phyloP scores from a whole-genome alignment of 2,329 filamentous ascomycete species.

The Chrysoporthe deuterocubensis region DNA sequence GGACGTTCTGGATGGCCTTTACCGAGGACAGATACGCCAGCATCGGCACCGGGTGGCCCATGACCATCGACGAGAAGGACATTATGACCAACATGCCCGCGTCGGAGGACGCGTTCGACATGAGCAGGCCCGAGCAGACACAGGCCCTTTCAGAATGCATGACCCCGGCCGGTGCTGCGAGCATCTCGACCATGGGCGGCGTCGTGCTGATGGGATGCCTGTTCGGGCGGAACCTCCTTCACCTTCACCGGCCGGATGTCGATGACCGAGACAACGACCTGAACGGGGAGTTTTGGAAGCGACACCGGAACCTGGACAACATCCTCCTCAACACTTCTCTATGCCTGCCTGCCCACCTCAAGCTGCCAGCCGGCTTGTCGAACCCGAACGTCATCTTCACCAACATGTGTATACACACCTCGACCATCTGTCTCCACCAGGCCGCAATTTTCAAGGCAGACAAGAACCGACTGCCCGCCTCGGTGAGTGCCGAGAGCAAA shows the following conservation, averaged over 20 bases:
- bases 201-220: constrained; percentile 85
- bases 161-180: constrained; percentile 70
- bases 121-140: constrained; percentile 75
- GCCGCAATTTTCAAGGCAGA: constrained; percentile 98
- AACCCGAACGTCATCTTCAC: constrained; percentile 89
- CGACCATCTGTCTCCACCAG: constrained; percentile 96
- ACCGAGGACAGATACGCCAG: constrained; percentile 90
- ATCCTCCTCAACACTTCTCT: constrained; percentile 87
- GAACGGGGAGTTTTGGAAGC: constrained; percentile 94
- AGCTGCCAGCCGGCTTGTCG: constrained; percentile 74
- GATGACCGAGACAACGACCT: constrained; percentile 85
- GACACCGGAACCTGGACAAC: constrained; percentile 87
- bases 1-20: constrained; percentile 96
- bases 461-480: constrained; percentile 76
- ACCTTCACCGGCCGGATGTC: constrained; percentile 83
- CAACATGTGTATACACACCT: constrained; percentile 97
- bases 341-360: constrained; percentile 77
- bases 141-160: constrained; percentile 72
- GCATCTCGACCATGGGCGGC: constrained; percentile 77
- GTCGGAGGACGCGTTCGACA: constrained; percentile 82
- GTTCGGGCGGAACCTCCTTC: constrained; percentile 87
- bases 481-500: constrained; percentile 87
- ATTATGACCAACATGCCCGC: constrained; percentile 84
- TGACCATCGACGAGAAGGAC: constrained; percentile 90
- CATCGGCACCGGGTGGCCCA: constrained; percentile 96